These are phyloP conservation scores for Kluyveromyces aestuarii DNA, from an alignment of 805 yeast genomes.

Conservation along the genomic window DNA sequence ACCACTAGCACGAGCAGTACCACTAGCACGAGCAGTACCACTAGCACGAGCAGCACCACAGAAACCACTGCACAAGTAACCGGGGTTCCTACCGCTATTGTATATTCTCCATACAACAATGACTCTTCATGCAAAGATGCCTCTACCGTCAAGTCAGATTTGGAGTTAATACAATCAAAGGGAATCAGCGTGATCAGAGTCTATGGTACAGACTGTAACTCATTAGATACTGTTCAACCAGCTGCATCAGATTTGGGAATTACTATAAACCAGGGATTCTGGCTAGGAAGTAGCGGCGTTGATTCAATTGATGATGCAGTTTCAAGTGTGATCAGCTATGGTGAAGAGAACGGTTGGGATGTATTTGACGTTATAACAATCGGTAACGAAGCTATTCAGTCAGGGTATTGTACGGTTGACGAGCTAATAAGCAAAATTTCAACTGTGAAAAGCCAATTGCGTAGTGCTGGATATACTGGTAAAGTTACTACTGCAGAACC, in stretches of 20 bases:
- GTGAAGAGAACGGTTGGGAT: slow-evolving; percentile 54
- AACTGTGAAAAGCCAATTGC: slow-evolving; percentile 49
- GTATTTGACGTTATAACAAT: slow-evolving; percentile 69
- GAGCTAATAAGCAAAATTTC: slow-evolving; percentile 60
- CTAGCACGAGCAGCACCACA: slow-evolving; percentile 1
- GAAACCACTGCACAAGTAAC: slow-evolving; percentile 19
- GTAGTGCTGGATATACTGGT: slow-evolving; percentile 69
- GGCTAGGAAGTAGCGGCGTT: slow-evolving; percentile 59
- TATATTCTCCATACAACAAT: slow-evolving; percentile 70
- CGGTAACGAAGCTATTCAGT: slow-evolving; percentile 80
- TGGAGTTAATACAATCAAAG: slow-evolving; percentile 45
- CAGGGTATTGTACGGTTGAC: slow-evolving; percentile 48
- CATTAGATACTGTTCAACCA: slow-evolving; percentile 56
- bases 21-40: background rate
- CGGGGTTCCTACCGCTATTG: slow-evolving; percentile 49
- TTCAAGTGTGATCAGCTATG: slow-evolving; percentile 40
- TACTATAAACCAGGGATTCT: slow-evolving; percentile 77
- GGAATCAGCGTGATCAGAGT: slow-evolving; percentile 63
- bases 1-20: slow-evolving; percentile 3
- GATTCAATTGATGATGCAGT: slow-evolving; percentile 60
- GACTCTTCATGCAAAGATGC: slow-evolving; percentile 60
- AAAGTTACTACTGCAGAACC: slow-evolving; percentile 81
- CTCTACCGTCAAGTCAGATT: slow-evolving; percentile 46
- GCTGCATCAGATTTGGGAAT: slow-evolving; percentile 51
- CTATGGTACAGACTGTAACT: slow-evolving; percentile 82